Base-by-base conservation (phyloP, 1,284 basidiomycete species). In the Pseudozyma thailandica region DNA sequence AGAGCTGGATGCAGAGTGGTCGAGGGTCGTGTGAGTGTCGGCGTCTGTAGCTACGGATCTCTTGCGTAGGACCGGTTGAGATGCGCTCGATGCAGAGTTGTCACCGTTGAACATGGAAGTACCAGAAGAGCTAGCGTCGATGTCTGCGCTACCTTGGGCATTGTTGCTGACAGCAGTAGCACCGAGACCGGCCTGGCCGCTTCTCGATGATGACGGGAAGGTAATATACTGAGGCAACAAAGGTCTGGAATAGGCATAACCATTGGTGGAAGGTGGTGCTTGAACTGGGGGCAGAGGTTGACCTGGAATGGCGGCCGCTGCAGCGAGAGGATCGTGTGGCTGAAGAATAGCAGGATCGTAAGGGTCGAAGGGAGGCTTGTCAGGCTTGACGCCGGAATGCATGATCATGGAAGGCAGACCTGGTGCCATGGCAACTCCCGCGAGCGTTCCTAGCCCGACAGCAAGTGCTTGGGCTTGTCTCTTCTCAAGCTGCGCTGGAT, bases 301-400 rank as follows among this genome's bases (percentile, higher is more conserved):
- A 31, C n/a, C 30, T 2, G 61, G 53, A 13, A 12, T 4, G 1
- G 53, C 43, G 12, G 57, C 61, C 18, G 61, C 53, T 18, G 35
- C 57, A 41, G 45, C 46, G 13, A 59, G 56, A 4, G 56, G 4
- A 20, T 71, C 47, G 3, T 53, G 57, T 2, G 56, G 57, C 43
- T 54, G 53, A 35, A 71, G 53, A 2, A 71, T 53, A 27, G 56
- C 42, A 1, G 61, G 50, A 31, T 71, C 57, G 31, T 71, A 64
- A 15, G 68, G 68, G 41, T 71, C 37, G 50, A 64, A 71, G 15
- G 61, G 68, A n/a, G 61, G 48, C 18, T 47, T 31, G 6, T 60
- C 52, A 21, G 21, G 27, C 3, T 47, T 20, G 4, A 20, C 26
- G 6, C 42, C 9, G 23, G 49, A 52, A 9, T 38, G 35, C 18